These are phyloP conservation scores for Parascedosporium putredinis DNA, from an alignment of 2,329 filamentous ascomycete species.

Conservation along the genomic window DNA sequence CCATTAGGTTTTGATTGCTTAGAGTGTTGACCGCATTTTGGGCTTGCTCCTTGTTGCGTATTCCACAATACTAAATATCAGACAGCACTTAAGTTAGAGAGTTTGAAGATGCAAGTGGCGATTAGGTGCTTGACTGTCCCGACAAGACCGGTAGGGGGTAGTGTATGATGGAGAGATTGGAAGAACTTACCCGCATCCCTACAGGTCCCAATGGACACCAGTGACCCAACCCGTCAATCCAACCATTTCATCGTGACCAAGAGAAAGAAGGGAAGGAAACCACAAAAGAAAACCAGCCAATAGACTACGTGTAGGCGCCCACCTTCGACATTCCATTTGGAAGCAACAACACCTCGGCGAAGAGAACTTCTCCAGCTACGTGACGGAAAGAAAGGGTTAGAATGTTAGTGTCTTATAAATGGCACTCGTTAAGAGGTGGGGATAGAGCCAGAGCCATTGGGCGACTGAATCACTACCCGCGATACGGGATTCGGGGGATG, in stretches of 20 bases:
- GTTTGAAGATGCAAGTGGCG: neutral
- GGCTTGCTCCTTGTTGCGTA: constrained; percentile 98
- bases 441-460: no score
- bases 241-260: constrained; percentile 73
- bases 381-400: constrained; percentile 11
- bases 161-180: neutral
- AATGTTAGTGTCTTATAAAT: no score
- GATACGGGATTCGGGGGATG: no score
- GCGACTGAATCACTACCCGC: no score
- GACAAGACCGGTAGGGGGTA: neutral
- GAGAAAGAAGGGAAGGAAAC: constrained; percentile 50
- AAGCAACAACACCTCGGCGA: constrained; percentile 98
- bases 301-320: constrained; percentile 82
- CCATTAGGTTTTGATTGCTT: constrained; percentile 99
- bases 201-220: constrained; percentile 77
- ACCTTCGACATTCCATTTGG: constrained; percentile 99
- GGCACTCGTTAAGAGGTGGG: no score
- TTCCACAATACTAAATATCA: constrained; percentile 83
- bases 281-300: constrained; percentile 67
- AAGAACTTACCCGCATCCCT: constrained; percentile 95
- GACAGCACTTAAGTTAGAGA: constrained; percentile 1
- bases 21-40: constrained; percentile 94
- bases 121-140: neutral
- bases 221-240: constrained; percentile 94
- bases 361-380: constrained; percentile 97